Conservation (phyloP, 345 rosid species). For the Turritis glabra region DNA sequence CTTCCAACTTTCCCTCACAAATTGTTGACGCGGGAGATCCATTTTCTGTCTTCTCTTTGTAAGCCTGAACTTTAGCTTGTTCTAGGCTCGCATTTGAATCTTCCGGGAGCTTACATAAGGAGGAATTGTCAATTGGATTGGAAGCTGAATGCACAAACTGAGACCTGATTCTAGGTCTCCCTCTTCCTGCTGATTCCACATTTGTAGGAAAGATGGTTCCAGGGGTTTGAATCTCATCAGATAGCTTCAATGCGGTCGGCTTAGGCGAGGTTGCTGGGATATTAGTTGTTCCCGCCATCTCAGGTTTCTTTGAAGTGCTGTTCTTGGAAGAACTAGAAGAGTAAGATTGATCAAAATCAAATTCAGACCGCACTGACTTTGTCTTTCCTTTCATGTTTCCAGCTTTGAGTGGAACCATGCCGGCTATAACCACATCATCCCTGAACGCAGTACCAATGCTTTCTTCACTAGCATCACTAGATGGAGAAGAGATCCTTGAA, state of each 20-base stretch:
- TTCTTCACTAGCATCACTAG: slow-evolving; percentile 44
- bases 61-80: slow-evolving; percentile 37
- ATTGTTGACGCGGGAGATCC: slow-evolving; percentile 35
- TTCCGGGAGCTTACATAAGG: slow-evolving; percentile 44
- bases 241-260: slow-evolving; percentile 63
- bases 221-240: slow-evolving; percentile 84
- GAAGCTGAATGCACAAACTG: slow-evolving; percentile 55
- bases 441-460: slow-evolving; percentile 33
- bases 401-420: slow-evolving; percentile 34
- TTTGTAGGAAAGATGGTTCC: slow-evolving; percentile 64
- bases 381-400: slow-evolving; percentile 43
- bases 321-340: slow-evolving; percentile 44
- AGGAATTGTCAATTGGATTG: slow-evolving; percentile 45
- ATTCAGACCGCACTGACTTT: slow-evolving; percentile 63
- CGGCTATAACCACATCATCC: slow-evolving; percentile 23
- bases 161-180: slow-evolving; percentile 57
- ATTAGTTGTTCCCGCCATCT: slow-evolving; percentile 31
- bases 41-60: slow-evolving; percentile 45
- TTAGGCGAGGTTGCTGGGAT: slow-evolving; percentile 44
- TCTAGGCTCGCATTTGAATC: slow-evolving; percentile 32
- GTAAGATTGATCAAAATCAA: slow-evolving; percentile 46
- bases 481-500: slow-evolving; percentile 41
- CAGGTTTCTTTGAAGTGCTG: slow-evolving; percentile 35
- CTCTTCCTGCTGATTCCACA: slow-evolving; percentile 41
- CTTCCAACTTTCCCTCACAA: slow-evolving; percentile 23